Evolutionary conservation across 495 filamentous ascomycete species (phyloP).

Genomic region (Hypoxylon fuscum): DNA sequence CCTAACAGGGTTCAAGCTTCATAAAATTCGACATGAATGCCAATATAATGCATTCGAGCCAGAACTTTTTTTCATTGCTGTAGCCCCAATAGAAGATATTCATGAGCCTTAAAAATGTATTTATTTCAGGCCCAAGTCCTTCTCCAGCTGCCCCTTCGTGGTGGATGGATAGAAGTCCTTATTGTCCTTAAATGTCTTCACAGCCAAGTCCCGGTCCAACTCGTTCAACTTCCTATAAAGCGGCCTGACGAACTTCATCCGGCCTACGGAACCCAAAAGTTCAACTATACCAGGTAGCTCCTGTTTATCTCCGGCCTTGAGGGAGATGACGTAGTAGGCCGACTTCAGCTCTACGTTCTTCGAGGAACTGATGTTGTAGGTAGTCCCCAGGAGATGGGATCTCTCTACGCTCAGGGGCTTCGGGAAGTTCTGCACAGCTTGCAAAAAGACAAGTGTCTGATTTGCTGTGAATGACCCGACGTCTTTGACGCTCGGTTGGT

Average conservation of each 20-base stretch:
- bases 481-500: slow-evolving; percentile 73
- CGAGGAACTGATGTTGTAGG: slow-evolving; percentile 73
- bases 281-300: slow-evolving; percentile 75
- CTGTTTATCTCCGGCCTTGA: slow-evolving; percentile 73
- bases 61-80: too few species aligned
- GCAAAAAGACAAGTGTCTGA: slow-evolving; percentile 90
- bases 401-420: slow-evolving; percentile 67
- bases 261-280: slow-evolving; percentile 80
- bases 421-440: slow-evolving; percentile 72
- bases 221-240: slow-evolving; percentile 78
- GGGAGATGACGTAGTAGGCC: slow-evolving; percentile 78
- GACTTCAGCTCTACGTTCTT: slow-evolving; percentile 86
- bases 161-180: slow-evolving; percentile 96
- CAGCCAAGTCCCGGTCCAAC: slow-evolving; percentile 75
- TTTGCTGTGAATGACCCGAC: slow-evolving; percentile 78
- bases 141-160: slow-evolving; percentile 82
- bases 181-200: slow-evolving; percentile 85
- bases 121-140: slow-evolving; percentile 69
- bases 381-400: slow-evolving; percentile 72
- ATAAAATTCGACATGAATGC: too few species aligned
- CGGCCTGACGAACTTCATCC: slow-evolving; percentile 97
- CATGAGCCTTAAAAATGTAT: neutral
- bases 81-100: neutral
- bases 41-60: too few species aligned
- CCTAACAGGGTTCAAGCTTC: too few species aligned